Base-by-base conservation (phyloP, 345 rosid genomes). In the Corymbia maculata region DNA sequence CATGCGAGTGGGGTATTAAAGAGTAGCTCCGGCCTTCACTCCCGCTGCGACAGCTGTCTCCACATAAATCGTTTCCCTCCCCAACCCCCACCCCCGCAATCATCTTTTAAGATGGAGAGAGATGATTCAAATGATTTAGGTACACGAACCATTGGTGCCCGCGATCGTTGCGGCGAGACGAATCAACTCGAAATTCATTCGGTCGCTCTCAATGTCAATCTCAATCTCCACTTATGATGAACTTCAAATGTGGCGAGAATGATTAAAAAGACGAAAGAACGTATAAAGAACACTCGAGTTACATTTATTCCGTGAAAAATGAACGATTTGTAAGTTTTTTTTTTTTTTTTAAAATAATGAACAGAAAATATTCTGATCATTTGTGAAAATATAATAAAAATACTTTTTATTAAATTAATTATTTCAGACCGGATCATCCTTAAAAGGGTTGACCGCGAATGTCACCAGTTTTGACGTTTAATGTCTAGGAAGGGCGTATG, bases 271-370 rank as follows among this genome's bases (percentile, higher is more conserved):
- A 17, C 13, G 4, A 4, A 22, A 28, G 61, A 8, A 64, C 2
- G 6, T 64, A 1, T 28, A 28, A 64, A 13, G 19, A 64, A 4
- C 17, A 28, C 17, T n/a, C 4, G 16, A 2, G 0, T 17, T n/a
- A n/a, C 16, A 28, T 4, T n/a, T 4, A 0, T 13, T 64, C 28
- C 2, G 2, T 7, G 0, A 28, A 14, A 28, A 64, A 7, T 1
- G 1, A 64, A 64, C 0, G 13, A n/a, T 64, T n/a, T 64, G 0
- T 1, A 59, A n/a, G 32, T n/a, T n/a, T n/a, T n/a, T n/a, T n/a
- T n/a, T n/a, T n/a, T n/a, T n/a, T n/a, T n/a, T n/a, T n/a, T n/a
- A n/a, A n/a, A n/a, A n/a, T n/a, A 64, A 64, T 15, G 0, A n/a
- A 64, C 17, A 1, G 0, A 64, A 64, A 64, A 6, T 0, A 28